These are phyloP conservation scores for Fonsecaea multimorphosa DNA, from an alignment of 2,329 filamentous ascomycete genomes.

Conservation along the genomic window DNA sequence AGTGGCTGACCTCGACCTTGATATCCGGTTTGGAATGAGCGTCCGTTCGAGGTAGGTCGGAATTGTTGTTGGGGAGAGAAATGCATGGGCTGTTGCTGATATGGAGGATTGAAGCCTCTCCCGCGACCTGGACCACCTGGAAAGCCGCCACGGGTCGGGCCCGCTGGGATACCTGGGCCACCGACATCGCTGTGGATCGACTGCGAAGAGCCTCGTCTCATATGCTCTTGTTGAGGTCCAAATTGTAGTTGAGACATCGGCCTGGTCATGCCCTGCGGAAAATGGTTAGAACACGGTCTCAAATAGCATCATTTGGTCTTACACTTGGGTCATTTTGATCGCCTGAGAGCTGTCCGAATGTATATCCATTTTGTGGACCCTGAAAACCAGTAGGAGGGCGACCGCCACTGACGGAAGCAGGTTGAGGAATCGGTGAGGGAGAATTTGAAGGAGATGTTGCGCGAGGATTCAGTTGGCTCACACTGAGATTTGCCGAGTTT, in stretches of 20 bases:
- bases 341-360: slow-evolving; percentile 77
- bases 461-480: slow-evolving; percentile 63
- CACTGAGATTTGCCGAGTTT: slow-evolving; percentile 35
- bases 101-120: slow-evolving; percentile 61
- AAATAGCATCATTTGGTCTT: slow-evolving; percentile 49
- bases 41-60: slow-evolving; percentile 58
- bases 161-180: slow-evolving; percentile 61
- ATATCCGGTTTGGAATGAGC: slow-evolving; percentile 57
- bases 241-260: slow-evolving; percentile 68
- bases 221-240: slow-evolving; percentile 71
- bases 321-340: slow-evolving; percentile 75
- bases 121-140: slow-evolving; percentile 61
- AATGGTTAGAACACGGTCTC: slow-evolving; percentile 15
- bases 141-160: slow-evolving; percentile 56
- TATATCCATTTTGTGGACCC: slow-evolving; percentile 72
- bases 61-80: slow-evolving; percentile 62
- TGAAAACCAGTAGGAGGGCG: slow-evolving; percentile 78
- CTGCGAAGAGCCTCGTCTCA: slow-evolving; percentile 84
- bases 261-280: slow-evolving; percentile 69
- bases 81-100: slow-evolving; percentile 57
- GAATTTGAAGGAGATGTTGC: slow-evolving; percentile 85
- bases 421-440: slow-evolving; percentile 91
- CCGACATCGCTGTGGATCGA: slow-evolving; percentile 77
- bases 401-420: slow-evolving; percentile 79
- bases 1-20: slow-evolving; percentile 51